Evolutionary conservation across 2,329 filamentous ascomycete genomes (phyloP).

Genomic region (Stylonectria norvegica): DNA sequence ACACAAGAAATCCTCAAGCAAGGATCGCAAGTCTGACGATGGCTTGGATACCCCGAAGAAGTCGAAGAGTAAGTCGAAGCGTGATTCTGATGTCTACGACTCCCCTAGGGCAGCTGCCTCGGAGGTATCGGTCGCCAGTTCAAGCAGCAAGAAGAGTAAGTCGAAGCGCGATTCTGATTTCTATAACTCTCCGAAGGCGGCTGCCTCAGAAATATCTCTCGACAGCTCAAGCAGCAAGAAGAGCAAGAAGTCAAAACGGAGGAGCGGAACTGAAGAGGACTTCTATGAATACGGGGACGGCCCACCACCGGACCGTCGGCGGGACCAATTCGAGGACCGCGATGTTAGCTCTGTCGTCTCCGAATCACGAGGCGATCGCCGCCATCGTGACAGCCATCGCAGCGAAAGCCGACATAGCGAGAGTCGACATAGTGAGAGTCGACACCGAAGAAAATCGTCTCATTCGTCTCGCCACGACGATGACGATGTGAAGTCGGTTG

Average conservation of each 20-base stretch:
- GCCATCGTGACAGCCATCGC: constrained; percentile 31
- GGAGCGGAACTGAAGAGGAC: constrained; percentile 35
- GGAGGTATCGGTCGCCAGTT: constrained; percentile 35
- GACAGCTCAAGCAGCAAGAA: constrained; percentile 38
- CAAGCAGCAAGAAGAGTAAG: constrained; percentile 40
- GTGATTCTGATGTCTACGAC: constrained; percentile 28
- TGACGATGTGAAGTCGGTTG: constrained; percentile 47
- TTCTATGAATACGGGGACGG: constrained; percentile 34
- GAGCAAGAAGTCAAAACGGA: constrained; percentile 39
- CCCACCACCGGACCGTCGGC: constrained; percentile 38
- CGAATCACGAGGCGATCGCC: constrained; percentile 36
- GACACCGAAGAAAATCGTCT: constrained; percentile 13
- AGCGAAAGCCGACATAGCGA: neutral
- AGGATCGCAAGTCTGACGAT: constrained; percentile 24
- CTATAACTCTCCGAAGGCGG: constrained; percentile 32
- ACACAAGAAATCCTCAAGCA: constrained; percentile 3
- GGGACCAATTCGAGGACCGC: constrained; percentile 42
- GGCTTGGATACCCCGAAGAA: constrained; percentile 30
- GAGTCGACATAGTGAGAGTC: neutral
- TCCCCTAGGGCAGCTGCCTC: constrained; percentile 35
- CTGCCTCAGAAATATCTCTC: constrained; percentile 37
- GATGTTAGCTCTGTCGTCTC: constrained; percentile 50
- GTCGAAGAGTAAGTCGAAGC: constrained; percentile 36
- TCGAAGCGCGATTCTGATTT: constrained; percentile 33
- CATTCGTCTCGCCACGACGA: constrained; percentile 39